Conservation (phyloP, 371 early-diverging fungal species). For the Zychaea mexicana region DNA sequence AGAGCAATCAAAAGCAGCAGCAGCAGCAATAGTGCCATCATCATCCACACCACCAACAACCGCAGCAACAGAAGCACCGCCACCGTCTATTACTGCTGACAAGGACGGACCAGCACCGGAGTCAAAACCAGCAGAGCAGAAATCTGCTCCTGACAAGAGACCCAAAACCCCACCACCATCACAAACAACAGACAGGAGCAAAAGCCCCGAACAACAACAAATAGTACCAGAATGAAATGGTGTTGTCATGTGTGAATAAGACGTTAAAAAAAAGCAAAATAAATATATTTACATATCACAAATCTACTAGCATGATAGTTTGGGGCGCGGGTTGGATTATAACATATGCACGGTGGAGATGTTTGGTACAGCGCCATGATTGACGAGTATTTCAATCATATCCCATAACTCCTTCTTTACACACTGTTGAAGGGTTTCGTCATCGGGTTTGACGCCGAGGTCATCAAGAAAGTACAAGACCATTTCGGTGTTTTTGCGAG, state of each 20-base stretch:
- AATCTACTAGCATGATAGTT: constrained; percentile 5
- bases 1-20: too few relatives aligned
- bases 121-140: neutral
- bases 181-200: neutral
- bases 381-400: constrained; percentile 50
- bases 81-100: neutral
- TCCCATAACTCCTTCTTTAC: constrained; percentile 45
- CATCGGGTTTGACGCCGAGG: constrained; percentile 43
- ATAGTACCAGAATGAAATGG: neutral
- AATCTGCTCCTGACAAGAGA: neutral
- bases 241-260: neutral
- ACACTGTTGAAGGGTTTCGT: constrained; percentile 41
- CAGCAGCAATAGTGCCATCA: too few relatives aligned
- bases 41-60: neutral
- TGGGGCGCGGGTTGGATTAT: neutral
- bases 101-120: neutral
- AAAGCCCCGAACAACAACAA: neutral
- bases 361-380: constrained; percentile 54
- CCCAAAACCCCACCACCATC: neutral
- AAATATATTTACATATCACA: neutral
- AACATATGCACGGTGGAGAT: constrained; percentile 35
- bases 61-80: neutral
- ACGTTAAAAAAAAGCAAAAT: neutral
- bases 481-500: constrained; percentile 40
- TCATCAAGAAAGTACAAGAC: constrained; percentile 49